phyloP scores from a whole-genome alignment of 257 asterid genomes.

The Capsicum baccatum region DNA sequence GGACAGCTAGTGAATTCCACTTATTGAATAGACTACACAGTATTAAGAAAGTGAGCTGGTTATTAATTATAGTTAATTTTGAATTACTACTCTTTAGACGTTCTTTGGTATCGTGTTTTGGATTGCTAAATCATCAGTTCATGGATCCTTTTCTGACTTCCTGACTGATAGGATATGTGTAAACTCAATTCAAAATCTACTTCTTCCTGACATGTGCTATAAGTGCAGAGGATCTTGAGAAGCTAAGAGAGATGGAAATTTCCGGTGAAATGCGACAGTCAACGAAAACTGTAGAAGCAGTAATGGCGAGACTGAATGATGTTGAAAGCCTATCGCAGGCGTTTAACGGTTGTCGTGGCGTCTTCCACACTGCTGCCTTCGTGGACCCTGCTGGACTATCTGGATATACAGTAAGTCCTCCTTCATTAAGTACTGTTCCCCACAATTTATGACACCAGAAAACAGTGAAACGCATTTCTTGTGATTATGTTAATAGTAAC shows the following conservation, averaged over 20 bases:
- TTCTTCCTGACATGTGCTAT: background rate
- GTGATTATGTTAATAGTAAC: background rate
- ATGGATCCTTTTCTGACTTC: background rate
- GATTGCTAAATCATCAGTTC: background rate
- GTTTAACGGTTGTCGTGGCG: slow-evolving; percentile 76
- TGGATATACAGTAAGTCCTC: slow-evolving; percentile 78
- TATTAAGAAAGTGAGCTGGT: too few relatives aligned
- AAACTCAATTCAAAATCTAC: background rate
- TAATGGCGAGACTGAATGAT: slow-evolving; percentile 65
- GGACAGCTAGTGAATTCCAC: too few relatives aligned
- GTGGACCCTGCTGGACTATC: slow-evolving; percentile 90
- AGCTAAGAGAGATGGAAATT: slow-evolving; percentile 76
- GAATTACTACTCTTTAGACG: too few relatives aligned
- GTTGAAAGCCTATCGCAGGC: slow-evolving; percentile 64
- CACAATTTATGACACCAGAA: background rate
- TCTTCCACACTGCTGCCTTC: slow-evolving; percentile 84
- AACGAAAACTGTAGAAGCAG: slow-evolving; percentile 61
- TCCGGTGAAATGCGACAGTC: slow-evolving; percentile 76
- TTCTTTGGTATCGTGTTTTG: background rate
- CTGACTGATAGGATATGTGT: background rate
- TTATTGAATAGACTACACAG: too few relatives aligned
- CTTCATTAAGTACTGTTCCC: background rate
- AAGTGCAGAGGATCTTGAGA: slow-evolving; percentile 85
- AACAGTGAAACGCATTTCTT: slow-evolving; percentile 6
- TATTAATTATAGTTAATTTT: too few relatives aligned